phyloP scores from a whole-genome alignment of 2,329 filamentous ascomycete species.

The Sphaerulina musiva region DNA sequence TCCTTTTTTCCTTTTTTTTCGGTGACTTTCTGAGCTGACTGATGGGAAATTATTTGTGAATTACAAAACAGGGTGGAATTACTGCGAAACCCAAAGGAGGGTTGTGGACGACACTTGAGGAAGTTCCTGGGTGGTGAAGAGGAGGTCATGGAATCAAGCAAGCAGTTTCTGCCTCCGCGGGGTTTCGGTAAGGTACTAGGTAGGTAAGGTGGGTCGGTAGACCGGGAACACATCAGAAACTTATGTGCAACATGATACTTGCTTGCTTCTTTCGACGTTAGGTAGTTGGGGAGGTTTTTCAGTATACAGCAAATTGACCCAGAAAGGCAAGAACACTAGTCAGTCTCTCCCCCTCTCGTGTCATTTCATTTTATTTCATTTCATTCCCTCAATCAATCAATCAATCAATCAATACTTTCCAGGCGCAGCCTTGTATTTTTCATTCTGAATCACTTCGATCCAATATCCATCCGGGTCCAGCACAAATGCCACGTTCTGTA shows the following conservation, averaged over 20 bases:
- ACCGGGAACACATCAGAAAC: too few relatives aligned
- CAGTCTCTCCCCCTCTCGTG: neutral
- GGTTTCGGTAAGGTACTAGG: too few relatives aligned
- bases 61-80: conserved; percentile 50
- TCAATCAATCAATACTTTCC: conserved; percentile 9
- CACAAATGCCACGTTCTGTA: conserved; percentile 65
- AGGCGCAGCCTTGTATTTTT: conserved; percentile 18
- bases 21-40: neutral
- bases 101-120: conserved; percentile 60
- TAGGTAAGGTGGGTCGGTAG: too few relatives aligned
- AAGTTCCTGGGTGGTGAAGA: conserved; percentile 59
- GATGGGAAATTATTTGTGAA: neutral
- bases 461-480: conserved; percentile 44
- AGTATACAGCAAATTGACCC: too few relatives aligned
- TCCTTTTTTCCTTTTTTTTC: neutral
- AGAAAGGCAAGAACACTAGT: too few relatives aligned
- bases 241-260: too few relatives aligned
- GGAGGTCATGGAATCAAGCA: neutral
- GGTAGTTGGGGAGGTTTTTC: too few relatives aligned
- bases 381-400: neutral
- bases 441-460: conserved; percentile 22
- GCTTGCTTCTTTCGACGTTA: too few relatives aligned
- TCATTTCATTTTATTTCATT: neutral
- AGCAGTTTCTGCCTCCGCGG: too few relatives aligned
- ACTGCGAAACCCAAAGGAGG: conserved; percentile 69